phyloP scores from a whole-genome alignment of 371 early-diverging fungal species.

The Batkoa obscura region DNA sequence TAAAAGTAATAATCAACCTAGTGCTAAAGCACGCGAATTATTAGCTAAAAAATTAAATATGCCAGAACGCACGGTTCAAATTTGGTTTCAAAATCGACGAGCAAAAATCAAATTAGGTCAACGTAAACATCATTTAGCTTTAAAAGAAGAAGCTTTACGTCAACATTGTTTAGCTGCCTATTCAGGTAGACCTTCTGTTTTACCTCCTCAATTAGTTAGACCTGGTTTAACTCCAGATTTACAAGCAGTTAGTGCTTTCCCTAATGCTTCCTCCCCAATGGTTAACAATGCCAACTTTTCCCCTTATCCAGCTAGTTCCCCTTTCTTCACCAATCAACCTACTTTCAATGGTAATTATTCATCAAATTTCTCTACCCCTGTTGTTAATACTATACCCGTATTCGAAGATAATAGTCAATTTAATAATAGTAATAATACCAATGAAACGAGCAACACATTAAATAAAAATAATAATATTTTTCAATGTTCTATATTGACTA shows the following conservation, averaged over 20 bases:
- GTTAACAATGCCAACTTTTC: neutral
- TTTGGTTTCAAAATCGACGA: conserved; percentile 99
- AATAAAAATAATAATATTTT: conserved; percentile 20
- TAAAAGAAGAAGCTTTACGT: conserved; percentile 21
- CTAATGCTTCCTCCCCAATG: neutral
- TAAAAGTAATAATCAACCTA: conserved; percentile 41
- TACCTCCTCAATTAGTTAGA: neutral
- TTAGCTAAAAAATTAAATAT: conserved; percentile 75
- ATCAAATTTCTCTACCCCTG: too few relatives aligned
- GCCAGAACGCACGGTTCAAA: conserved; percentile 90
- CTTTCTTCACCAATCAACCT: neutral
- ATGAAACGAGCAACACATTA: neutral
- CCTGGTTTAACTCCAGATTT: neutral
- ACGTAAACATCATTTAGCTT: conserved; percentile 21
- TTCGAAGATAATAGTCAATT: neutral
- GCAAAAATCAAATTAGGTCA: conserved; percentile 71
- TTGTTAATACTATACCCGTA: too few relatives aligned
- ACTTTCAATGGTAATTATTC: neutral
- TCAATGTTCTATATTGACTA: conserved; percentile 30
- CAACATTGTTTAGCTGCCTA: conserved; percentile 9
- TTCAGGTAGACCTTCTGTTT: neutral
- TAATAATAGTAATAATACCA: neutral
- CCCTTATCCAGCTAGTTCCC: neutral
- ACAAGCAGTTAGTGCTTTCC: neutral
- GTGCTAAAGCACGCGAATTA: conserved; percentile 62